Percentiles rank a stretch among this genome's conserved stretches.
phyloP scores from a whole-genome alignment of 1,139 yeast genomes.

The Scheffersomyces segobiensis region DNA sequence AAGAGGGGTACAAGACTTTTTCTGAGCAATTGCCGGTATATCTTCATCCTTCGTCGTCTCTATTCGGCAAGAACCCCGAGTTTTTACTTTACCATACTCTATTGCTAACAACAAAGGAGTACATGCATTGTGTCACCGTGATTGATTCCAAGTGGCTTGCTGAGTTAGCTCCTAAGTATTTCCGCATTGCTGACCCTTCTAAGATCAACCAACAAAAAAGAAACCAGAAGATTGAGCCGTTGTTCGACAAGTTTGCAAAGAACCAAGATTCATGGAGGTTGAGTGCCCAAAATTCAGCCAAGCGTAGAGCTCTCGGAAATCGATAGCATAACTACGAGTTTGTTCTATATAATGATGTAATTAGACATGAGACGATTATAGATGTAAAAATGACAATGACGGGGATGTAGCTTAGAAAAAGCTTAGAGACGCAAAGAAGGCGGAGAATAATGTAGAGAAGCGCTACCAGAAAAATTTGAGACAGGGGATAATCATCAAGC shows the following conservation, averaged over 20 bases:
- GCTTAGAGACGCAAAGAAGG: not conserved
- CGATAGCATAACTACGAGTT: slow-evolving; percentile 1
- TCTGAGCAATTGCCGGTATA: slow-evolving; percentile 76
- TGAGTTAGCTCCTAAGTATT: slow-evolving; percentile 85
- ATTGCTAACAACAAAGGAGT: slow-evolving; percentile 80
- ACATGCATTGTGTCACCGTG: slow-evolving; percentile 83
- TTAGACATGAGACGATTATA: not conserved
- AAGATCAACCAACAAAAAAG: slow-evolving; percentile 36
- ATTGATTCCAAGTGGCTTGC: slow-evolving; percentile 86
- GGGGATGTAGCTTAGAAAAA: not conserved
- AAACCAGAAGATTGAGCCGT: slow-evolving; percentile 44
- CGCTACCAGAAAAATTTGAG: not conserved
- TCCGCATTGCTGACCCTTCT: slow-evolving; percentile 56
- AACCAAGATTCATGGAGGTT: slow-evolving; percentile 49
- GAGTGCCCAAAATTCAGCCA: slow-evolving; percentile 36
- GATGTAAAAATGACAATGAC: not conserved
- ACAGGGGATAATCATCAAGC: not conserved
- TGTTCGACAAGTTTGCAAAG: slow-evolving; percentile 55
- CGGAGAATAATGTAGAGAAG: too few species aligned
- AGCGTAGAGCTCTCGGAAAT: slow-evolving; percentile 31
- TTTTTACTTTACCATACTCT: slow-evolving; percentile 85
- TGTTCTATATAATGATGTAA: not conserved
- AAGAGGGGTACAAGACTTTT: slow-evolving; percentile 72
- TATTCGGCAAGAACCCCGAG: slow-evolving; percentile 72
- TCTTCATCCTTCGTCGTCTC: slow-evolving; percentile 85